phyloP scores from a whole-genome alignment of 1,284 basidiomycete species.

The Laetiporus sulphureus region DNA sequence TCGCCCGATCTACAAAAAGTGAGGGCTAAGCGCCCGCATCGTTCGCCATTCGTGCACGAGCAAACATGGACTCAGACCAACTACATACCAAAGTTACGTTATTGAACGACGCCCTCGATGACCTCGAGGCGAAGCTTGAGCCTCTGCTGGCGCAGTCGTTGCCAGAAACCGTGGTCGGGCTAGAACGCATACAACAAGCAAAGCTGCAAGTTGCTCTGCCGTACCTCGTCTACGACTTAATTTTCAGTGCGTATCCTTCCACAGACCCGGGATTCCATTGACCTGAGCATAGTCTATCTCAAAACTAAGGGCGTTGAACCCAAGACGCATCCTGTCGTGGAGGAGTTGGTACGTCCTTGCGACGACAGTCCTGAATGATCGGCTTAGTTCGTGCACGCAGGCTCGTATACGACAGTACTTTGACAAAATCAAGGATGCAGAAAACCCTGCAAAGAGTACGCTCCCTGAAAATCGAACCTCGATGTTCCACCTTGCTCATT shows the following conservation, averaged over 20 bases:
- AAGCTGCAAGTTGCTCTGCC: slow-evolving; percentile 69
- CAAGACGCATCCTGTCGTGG: slow-evolving; percentile 65
- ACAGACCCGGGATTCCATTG: too few relatives aligned
- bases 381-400: slow-evolving; percentile 29
- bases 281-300: slow-evolving; percentile 55
- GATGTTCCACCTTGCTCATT: neutral
- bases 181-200: slow-evolving; percentile 73
- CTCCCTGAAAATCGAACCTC: slow-evolving; percentile 1
- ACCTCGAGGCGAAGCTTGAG: slow-evolving; percentile 57
- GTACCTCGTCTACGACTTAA: slow-evolving; percentile 75
- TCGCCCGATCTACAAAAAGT: neutral
- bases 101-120: slow-evolving; percentile 52
- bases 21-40: neutral
- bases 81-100: slow-evolving; percentile 46
- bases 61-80: slow-evolving; percentile 48
- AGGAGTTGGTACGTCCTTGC: slow-evolving; percentile 52
- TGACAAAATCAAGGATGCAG: slow-evolving; percentile 69
- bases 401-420: slow-evolving; percentile 73
- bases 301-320: slow-evolving; percentile 74
- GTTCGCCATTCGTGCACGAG: slow-evolving; percentile 17
- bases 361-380: neutral
- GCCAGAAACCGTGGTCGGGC: slow-evolving; percentile 52
- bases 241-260: slow-evolving; percentile 61
- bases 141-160: slow-evolving; percentile 59
- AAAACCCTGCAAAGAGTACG: slow-evolving; percentile 58